These are phyloP conservation scores for Colletotrichum echinochloae DNA, from an alignment of 2,329 filamentous ascomycete genomes.

Conservation along the genomic window DNA sequence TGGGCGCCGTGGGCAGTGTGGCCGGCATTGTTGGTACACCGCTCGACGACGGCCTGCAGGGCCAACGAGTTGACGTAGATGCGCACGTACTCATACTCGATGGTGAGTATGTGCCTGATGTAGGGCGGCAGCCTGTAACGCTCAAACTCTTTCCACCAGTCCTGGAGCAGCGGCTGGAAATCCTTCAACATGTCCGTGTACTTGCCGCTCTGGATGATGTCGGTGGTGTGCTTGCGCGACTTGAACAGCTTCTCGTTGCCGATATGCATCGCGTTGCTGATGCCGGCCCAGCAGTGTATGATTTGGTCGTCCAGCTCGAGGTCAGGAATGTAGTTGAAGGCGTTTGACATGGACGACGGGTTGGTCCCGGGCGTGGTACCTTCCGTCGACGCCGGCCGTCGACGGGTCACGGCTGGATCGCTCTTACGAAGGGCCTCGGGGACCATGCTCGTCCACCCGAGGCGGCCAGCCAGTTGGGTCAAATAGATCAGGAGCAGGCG, in stretches of 20 bases:
- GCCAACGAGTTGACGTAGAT: slow-evolving; percentile 96
- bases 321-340: slow-evolving; percentile 75
- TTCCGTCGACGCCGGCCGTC: slow-evolving; percentile 63
- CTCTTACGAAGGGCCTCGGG: slow-evolving; percentile 73
- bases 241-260: slow-evolving; percentile 91
- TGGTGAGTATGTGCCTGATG: slow-evolving; percentile 82
- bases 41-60: slow-evolving; percentile 92
- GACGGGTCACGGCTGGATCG: slow-evolving; percentile 66
- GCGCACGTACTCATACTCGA: slow-evolving; percentile 95
- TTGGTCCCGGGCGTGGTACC: slow-evolving; percentile 72
- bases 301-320: slow-evolving; percentile 76
- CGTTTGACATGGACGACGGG: slow-evolving; percentile 65
- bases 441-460: slow-evolving; percentile 95
- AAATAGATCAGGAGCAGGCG: slow-evolving; percentile 90
- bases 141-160: slow-evolving; percentile 88
- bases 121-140: slow-evolving; percentile 76
- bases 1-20: slow-evolving; percentile 50
- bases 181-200: slow-evolving; percentile 86
- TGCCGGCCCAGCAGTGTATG: slow-evolving; percentile 93
- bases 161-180: slow-evolving; percentile 80
- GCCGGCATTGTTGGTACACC: slow-evolving; percentile 82
- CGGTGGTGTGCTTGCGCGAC: slow-evolving; percentile 87
- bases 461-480: slow-evolving; percentile 90
- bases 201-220: slow-evolving; percentile 86
- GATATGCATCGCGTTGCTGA: slow-evolving; percentile 91